Evolutionary conservation across 2,329 filamentous ascomycete genomes (phyloP), one percentile per base, ranked within the genome.

Genomic region (Penicillium sp.): DNA sequence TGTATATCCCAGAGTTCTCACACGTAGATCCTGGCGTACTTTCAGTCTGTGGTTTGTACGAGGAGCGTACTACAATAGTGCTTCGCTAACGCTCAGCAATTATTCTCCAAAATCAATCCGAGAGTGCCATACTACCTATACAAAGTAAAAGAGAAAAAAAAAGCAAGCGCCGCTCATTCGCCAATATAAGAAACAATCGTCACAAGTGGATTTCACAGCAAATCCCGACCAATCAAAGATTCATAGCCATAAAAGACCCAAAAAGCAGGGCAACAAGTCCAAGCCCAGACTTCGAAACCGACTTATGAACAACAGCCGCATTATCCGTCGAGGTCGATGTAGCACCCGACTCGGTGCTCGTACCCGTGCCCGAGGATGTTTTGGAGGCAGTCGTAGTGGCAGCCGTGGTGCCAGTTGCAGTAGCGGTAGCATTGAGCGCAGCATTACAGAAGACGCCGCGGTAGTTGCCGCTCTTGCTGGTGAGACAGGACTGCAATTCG

Each of bases 401-500:
- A 3, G 70, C 77, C 7, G 72, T n/a, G n/a, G n/a, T n/a, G n/a
- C n/a, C n/a, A 12, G 42, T 48, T 0, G 65, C 72, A 3, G 70
- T 77, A 7, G 72, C 72, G 2, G 68, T 74, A 5, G 67, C 65
- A 14, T 64, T 72, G 7, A 57, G 48, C 54, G 59, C 62, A 12
- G 62, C 67, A 36, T 70, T 70, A 66, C 77, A 80, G 59, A 77
- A 80, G 54, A 78, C 69, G 7, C 70, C 56, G 9, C 55, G 52
- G 41, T 65, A 58, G 25, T 60, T 54, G 25, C 70, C 70, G 28
- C 74, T 74, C 41, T 74, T 59, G 28, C 64, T 55, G 41, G 56
- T 65, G 12, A 79, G 62, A 55, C 77, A 80, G 3, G 59, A 28
- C 4, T 61, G 60, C 29, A 77, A 59, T 4, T 67, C 57, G 10